phyloP scores from a whole-genome alignment of 2,329 filamentous ascomycete genomes.

The Apiospora marii region DNA sequence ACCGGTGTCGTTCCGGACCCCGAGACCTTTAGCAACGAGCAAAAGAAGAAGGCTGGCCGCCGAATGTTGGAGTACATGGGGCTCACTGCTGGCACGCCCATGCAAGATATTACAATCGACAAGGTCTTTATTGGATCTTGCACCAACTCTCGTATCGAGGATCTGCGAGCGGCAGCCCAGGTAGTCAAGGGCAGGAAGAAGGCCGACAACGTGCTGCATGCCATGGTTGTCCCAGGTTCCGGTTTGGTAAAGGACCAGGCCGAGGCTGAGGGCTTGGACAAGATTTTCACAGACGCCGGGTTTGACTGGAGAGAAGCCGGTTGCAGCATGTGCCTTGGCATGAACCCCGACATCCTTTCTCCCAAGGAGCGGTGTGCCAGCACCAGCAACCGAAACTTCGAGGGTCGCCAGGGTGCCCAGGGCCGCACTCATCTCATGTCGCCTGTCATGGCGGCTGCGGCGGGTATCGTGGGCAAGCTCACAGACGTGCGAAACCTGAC shows the following conservation, averaged over 20 bases:
- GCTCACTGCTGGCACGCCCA: conserved; percentile 81
- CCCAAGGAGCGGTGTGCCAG: conserved; percentile 93
- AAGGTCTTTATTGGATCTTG: conserved; percentile 99
- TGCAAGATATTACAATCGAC: conserved; percentile 92
- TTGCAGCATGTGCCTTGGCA: conserved; percentile 98
- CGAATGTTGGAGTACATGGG: conserved; percentile 97
- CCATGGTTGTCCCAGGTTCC: conserved; percentile 96
- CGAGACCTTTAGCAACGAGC: conserved; percentile 81
- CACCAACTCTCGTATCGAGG: conserved; percentile 97
- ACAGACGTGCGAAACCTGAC: conserved; percentile 87
- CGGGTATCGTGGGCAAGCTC: conserved; percentile 88
- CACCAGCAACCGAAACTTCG: conserved; percentile 97
- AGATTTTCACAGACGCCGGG: conserved; percentile 89
- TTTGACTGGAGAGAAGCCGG: conserved; percentile 99
- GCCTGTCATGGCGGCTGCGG: conserved; percentile 93
- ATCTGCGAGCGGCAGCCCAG: conserved; percentile 85
- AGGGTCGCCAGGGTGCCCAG: conserved; percentile 91
- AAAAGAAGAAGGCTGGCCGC: conserved; percentile 80
- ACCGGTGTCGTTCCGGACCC: conserved; percentile 90
- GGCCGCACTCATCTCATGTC: conserved; percentile 96
- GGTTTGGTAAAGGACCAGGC: conserved; percentile 93
- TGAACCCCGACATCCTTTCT: conserved; percentile 97
- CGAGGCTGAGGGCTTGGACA: conserved; percentile 90
- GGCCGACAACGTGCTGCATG: conserved; percentile 87
- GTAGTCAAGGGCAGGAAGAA: conserved; percentile 89